Evolutionary conservation across 208 protist species (phyloP), one percentile per base, ranked within the genome.

Genomic region (Acanthamoeba triangularis): DNA sequence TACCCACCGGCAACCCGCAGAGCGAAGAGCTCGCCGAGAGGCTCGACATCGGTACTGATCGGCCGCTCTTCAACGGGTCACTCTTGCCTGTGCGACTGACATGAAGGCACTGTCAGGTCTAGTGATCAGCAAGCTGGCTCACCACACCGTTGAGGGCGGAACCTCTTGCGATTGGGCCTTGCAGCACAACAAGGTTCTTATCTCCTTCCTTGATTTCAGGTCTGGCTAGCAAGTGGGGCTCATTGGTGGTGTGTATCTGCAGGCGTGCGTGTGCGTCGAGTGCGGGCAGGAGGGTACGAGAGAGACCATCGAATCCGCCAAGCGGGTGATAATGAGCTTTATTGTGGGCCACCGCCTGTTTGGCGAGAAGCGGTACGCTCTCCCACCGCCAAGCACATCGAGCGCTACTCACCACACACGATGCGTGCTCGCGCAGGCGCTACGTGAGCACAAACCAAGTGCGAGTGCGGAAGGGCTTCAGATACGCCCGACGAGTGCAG

Each of bases 271-370:
- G 33, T 82, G 74, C 44, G 74, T 82, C 3, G 74, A 82, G 25
- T 82, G 74, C 44, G 74, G 74, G 20, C 74, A 82, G 25, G 74
- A 82, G 44, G 74, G 74, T 20, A 82, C 74, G 1, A 0, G 74
- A 20, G 74, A 82, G 41, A 41, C 74, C 74, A 82, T 82, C 33
- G 74, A 82, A 28, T n/a, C 74, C 25, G 74, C 74, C 44, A 82
- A 82, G 74, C 74, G 74, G 23, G 74, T 82, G 13, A 82, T 82
- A 14, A 52, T 82, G 74, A 82, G 74, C 74, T 82, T 82, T 25
- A 82, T 82, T 20, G n/a, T 52, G 20, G 74, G 74, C 44, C 74
- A 82, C 44, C 74, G 74, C 74, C 74, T 82, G 1, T 82, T 44
- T 78, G 69, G 33, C 5, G 69, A 78, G 33, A 78, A 78, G 69